Evolutionary conservation across 805 yeast genomes (phyloP).

Genomic region (Teunomyces kruisii): DNA sequence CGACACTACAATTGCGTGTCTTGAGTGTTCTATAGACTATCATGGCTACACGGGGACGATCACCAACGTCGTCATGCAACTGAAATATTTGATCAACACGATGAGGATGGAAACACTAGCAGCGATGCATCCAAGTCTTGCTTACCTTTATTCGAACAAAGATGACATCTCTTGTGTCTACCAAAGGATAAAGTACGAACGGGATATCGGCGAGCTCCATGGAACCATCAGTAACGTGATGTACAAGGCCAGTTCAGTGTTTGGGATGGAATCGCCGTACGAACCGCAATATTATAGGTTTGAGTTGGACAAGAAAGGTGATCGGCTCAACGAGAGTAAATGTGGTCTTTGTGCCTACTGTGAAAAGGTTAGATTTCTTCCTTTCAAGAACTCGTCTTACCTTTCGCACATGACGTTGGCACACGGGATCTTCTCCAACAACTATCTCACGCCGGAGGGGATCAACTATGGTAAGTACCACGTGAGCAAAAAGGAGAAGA

Average conservation of each 20-base stretch:
- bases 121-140: neutral
- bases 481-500: slow-evolving; percentile 17
- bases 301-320: slow-evolving; percentile 23
- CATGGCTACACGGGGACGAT: slow-evolving; percentile 8
- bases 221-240: slow-evolving; percentile 20
- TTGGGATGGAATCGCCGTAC: slow-evolving; percentile 23
- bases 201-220: slow-evolving; percentile 16
- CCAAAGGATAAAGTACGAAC: slow-evolving; percentile 17
- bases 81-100: slow-evolving; percentile 7
- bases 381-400: slow-evolving; percentile 33
- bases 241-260: slow-evolving; percentile 22
- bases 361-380: slow-evolving; percentile 26
- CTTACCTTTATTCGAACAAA: neutral
- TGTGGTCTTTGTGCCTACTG: slow-evolving; percentile 37
- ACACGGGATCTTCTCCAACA: slow-evolving; percentile 34
- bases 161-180: slow-evolving; percentile 4
- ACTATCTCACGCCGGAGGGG: slow-evolving; percentile 31
- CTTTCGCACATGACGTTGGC: slow-evolving; percentile 33
- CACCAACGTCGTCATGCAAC: neutral
- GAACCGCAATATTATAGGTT: slow-evolving; percentile 31
- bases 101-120: neutral
- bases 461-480: slow-evolving; percentile 26
- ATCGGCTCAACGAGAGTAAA: slow-evolving; percentile 22
- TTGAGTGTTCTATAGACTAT: slow-evolving; percentile 7
- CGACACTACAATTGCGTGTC: slow-evolving; percentile 7